phyloP scores from a whole-genome alignment of 306 rosid species.

The Cyclanthera cordifolia region DNA sequence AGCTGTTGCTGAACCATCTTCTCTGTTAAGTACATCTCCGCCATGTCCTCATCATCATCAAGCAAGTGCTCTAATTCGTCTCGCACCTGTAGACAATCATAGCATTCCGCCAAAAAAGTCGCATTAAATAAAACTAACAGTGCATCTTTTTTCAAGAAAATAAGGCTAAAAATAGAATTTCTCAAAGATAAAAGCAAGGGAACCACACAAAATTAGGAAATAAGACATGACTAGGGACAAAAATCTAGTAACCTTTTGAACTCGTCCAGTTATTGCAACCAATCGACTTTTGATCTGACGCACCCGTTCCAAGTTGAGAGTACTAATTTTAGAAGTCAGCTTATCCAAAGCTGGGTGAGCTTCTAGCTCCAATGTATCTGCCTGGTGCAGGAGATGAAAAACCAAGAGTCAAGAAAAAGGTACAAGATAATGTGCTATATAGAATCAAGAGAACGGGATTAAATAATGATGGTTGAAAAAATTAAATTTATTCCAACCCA shows the following conservation, averaged over 20 bases:
- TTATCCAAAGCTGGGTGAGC: slow-evolving; percentile 98
- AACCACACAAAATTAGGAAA: background rate
- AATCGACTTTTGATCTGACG: slow-evolving; percentile 94
- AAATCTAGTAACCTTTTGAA: slow-evolving; percentile 51
- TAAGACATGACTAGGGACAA: background rate
- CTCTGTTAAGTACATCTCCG: slow-evolving; percentile 90
- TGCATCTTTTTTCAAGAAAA: background rate
- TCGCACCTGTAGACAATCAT: slow-evolving; percentile 37
- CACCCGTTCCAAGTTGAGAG: slow-evolving; percentile 88
- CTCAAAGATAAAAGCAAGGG: background rate
- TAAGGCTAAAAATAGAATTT: background rate
- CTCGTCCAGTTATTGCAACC: slow-evolving; percentile 94
- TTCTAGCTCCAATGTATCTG: slow-evolving; percentile 76
- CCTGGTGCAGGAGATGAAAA: slow-evolving; percentile 26
- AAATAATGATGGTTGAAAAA: too few species aligned
- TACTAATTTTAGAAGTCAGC: slow-evolving; percentile 89
- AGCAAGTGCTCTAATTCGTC: slow-evolving; percentile 92
- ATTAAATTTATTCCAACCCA: too few species aligned
- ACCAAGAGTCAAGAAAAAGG: background rate
- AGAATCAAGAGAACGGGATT: background rate
- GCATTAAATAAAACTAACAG: background rate
- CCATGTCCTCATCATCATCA: slow-evolving; percentile 96
- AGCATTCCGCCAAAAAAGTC: background rate
- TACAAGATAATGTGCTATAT: background rate
- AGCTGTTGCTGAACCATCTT: slow-evolving; percentile 50